Conservation (phyloP, 352 stramenopile species). For the Globisporangium alternatum region DNA sequence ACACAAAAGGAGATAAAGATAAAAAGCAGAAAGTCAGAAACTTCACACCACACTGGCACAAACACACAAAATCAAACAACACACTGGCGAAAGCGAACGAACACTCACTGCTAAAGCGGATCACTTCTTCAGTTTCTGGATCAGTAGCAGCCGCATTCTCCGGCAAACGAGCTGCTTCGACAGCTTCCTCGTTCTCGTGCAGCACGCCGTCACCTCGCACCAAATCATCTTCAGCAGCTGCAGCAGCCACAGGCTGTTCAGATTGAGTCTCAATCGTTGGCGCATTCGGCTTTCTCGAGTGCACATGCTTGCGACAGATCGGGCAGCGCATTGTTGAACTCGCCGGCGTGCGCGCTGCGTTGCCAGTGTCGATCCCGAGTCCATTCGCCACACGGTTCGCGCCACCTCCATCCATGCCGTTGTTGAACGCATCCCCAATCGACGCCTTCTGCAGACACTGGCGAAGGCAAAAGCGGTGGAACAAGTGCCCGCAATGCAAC, state of each 20-base stretch:
- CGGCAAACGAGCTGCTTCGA: neutral
- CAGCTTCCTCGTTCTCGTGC: neutral
- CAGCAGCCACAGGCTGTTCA: neutral
- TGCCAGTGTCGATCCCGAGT: constrained; percentile 28
- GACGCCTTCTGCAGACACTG: constrained; percentile 74
- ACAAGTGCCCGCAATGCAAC: constrained; percentile 67
- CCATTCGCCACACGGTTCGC: constrained; percentile 30
- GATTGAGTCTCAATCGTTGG: constrained; percentile 3
- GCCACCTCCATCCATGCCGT: constrained; percentile 7
- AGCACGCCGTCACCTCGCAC: neutral
- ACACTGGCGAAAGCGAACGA: neutral
- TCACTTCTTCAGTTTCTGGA: constrained; percentile 42
- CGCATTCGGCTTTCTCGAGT: constrained; percentile 31
- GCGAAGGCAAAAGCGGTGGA: constrained; percentile 68
- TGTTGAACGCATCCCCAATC: constrained; percentile 50
- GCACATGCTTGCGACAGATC: constrained; percentile 63
- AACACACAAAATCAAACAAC: neutral
- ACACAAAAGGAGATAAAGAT: neutral
- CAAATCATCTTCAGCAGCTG: constrained; percentile 1
- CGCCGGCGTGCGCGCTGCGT: constrained; percentile 5
- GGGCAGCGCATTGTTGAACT: constrained; percentile 49
- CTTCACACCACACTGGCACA: neutral
- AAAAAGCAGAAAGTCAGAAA: constrained; percentile 14
- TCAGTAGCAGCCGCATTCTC: neutral
- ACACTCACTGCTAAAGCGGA: constrained; percentile 74